phyloP scores from a whole-genome alignment of 139 green algal species.

The Micractinium conductrix region DNA sequence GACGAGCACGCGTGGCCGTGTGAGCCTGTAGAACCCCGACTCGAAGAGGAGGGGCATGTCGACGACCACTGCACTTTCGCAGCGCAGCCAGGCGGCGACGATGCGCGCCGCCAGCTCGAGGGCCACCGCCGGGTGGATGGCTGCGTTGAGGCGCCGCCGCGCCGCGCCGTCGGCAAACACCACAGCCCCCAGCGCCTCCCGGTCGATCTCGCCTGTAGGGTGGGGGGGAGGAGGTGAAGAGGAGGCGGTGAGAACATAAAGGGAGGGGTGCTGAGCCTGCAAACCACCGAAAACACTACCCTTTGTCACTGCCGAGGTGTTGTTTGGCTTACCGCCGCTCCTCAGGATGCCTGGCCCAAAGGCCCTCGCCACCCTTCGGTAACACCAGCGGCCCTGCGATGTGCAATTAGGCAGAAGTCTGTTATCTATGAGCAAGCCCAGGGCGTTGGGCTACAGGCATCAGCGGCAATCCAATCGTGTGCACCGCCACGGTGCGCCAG shows the following conservation, averaged over 20 bases:
- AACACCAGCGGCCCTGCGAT: conserved; percentile 71
- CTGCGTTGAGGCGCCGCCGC: conserved; percentile 70
- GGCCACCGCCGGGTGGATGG: conserved; percentile 73
- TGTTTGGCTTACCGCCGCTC: conserved; percentile 44
- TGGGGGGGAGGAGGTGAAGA: background rate
- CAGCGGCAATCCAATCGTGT: no score
- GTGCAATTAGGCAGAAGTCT: background rate
- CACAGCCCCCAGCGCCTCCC: conserved; percentile 64
- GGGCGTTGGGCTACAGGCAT: background rate
- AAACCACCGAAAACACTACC: no score
- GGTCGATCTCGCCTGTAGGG: conserved; percentile 61
- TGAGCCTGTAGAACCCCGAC: conserved; percentile 54
- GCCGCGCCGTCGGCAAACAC: conserved; percentile 65
- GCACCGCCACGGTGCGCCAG: no score
- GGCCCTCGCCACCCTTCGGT: conserved; percentile 57
- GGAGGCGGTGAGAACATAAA: background rate
- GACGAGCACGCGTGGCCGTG: conserved; percentile 63
- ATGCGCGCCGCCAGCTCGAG: conserved; percentile 60
- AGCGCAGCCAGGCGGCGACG: conserved; percentile 54
- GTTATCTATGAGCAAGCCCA: background rate
- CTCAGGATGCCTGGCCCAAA: conserved; percentile 61
- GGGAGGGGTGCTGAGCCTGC: no score
- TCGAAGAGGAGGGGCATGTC: conserved; percentile 93
- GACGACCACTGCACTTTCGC: conserved; percentile 61
- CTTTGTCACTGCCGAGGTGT: no score